Percentiles rank a stretch among this genome's conserved stretches.
These are phyloP conservation scores for Hysterangium stoloniferum DNA, from an alignment of 768 basidiomycete genomes.

Conservation along the genomic window DNA sequence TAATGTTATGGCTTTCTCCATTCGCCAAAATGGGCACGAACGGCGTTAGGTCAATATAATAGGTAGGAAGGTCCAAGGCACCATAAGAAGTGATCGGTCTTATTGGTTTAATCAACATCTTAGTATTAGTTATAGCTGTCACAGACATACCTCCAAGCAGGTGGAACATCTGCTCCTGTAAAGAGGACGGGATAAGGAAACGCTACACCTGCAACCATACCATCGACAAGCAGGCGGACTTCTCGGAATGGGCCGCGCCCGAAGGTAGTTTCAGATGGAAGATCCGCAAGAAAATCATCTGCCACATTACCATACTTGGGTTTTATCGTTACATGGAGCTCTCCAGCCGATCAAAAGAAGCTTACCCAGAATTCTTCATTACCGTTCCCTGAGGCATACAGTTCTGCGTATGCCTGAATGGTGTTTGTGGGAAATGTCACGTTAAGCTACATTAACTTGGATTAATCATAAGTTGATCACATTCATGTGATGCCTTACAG, in stretches of 20 bases:
- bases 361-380: slow-evolving; percentile 73
- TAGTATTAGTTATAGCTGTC: not conserved
- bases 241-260: slow-evolving; percentile 52
- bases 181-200: slow-evolving; percentile 59
- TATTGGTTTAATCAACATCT: not conserved
- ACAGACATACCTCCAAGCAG: slow-evolving; percentile 51
- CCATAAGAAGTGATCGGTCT: slow-evolving; percentile 73
- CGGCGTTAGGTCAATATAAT: slow-evolving; percentile 69
- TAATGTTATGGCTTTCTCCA: slow-evolving; percentile 58
- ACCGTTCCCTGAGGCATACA: slow-evolving; percentile 59
- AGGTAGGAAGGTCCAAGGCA: slow-evolving; percentile 67
- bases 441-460: slow-evolving; percentile 36
- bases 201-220: slow-evolving; percentile 42
- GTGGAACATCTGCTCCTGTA: slow-evolving; percentile 64
- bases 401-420: slow-evolving; percentile 57
- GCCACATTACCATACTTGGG: slow-evolving; percentile 70
- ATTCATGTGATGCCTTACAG: slow-evolving; percentile 30
- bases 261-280: slow-evolving; percentile 45
- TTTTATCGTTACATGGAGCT: too few species aligned
- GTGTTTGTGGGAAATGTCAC: slow-evolving; percentile 65
- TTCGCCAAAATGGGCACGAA: slow-evolving; percentile 66
- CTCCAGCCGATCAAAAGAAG: not conserved
- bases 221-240: slow-evolving; percentile 49
- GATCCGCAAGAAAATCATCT: slow-evolving; percentile 44
- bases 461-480: not conserved